Percentiles rank a stretch among this genome's conserved stretches.
These are phyloP conservation scores for Paraphaeosphaeria minitans DNA, from an alignment of 2,329 filamentous ascomycete species.

Conservation along the genomic window DNA sequence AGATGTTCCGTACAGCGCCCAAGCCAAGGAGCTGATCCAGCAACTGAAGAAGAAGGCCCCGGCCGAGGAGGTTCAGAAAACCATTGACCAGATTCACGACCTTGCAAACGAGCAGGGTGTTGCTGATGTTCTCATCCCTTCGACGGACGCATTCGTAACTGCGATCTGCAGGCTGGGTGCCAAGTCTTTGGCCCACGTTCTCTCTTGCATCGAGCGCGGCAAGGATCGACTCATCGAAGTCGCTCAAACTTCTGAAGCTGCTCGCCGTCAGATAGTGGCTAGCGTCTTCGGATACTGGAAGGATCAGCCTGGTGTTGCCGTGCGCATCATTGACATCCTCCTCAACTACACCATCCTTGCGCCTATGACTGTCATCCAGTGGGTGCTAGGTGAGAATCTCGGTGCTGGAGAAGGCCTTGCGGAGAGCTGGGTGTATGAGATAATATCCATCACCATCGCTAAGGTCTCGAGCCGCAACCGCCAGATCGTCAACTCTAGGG, in stretches of 20 bases:
- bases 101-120: constrained; percentile 72
- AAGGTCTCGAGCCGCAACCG: constrained; percentile 89
- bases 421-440: constrained; percentile 81
- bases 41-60: constrained; percentile 83
- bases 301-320: constrained; percentile 86
- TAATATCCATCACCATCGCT: constrained; percentile 83
- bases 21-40: constrained; percentile 80
- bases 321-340: constrained; percentile 93
- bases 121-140: constrained; percentile 77
- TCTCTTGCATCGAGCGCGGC: constrained; percentile 93
- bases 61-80: constrained; percentile 82
- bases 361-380: constrained; percentile 83
- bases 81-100: constrained; percentile 81
- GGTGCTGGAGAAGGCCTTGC: constrained; percentile 71
- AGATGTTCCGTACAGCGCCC: constrained; percentile 80
- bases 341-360: constrained; percentile 96
- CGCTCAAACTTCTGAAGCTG: constrained; percentile 73
- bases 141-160: constrained; percentile 92
- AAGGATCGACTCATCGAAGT: constrained; percentile 86
- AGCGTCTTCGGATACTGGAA: constrained; percentile 93
- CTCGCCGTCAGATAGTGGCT: constrained; percentile 84
- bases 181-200: constrained; percentile 93
- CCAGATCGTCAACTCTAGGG: constrained; percentile 72
- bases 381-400: constrained; percentile 75
- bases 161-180: constrained; percentile 91